Base-by-base conservation (phyloP, 148 eudicot genomes). In the Fagopyrum tataricum region DNA sequence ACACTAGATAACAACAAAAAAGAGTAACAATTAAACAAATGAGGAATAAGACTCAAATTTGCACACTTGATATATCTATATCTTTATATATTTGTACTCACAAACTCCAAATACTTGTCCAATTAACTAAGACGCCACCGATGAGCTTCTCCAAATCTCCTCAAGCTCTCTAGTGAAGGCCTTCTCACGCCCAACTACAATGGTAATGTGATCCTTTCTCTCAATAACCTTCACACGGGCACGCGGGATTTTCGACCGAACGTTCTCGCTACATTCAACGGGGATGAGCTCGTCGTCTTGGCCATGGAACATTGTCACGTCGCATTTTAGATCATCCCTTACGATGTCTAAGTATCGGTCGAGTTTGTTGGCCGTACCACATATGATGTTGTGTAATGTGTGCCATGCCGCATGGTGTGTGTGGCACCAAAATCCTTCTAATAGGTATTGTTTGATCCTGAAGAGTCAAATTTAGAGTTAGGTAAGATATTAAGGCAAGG, bases 331-430 rank as follows among this genome's bases (percentile, higher is more conserved):
- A 46, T 86, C 80, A 4, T 82, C 74, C 2, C 42, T 26, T 5
- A 93, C 88, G 0, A 75, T 71, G 44, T 87, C 92, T 47, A 93
- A 77, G 61, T 91, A 91, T 13, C 78, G 87, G 58, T 89, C 95
- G 7, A 93, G 84, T 78, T 87, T 89, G 10, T 83, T 83, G 2
- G 97, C 95, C 2, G 89, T 82, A n/a, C 98, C 98, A 46, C 97
- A 93, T 3, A 93, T 86, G 13, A 93, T 84, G 71, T 93, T 93
- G 91, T 93, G 98, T 39, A 93, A 79, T 4, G 98, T 93, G 70
- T 93, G 98, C 98, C 98, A 93, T 4, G 97, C 95, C 2, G 98
- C 92, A n/a, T 91, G 84, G 62, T 93, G 98, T 6, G 98, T 89
- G 79, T 93, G 98, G 46, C 92, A 64, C 20, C 43, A 64, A 64